Base-by-base conservation (phyloP, 176 grass and related monocot species). In the Panicum miliaceum region DNA sequence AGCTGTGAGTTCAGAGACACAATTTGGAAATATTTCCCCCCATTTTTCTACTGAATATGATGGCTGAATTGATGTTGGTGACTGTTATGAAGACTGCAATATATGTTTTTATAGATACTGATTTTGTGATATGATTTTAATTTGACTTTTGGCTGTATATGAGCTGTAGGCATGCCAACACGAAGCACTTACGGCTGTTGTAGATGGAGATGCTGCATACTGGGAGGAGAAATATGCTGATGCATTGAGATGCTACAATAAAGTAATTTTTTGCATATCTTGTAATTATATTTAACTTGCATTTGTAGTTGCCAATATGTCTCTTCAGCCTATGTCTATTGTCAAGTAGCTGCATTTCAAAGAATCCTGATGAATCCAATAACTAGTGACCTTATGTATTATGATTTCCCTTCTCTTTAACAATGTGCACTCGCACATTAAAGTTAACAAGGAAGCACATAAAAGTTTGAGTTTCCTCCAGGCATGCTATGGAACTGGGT, bases 241-340 rank as follows among this genome's bases (percentile, higher is more conserved):
- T 77, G 73, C 83, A 47, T 77, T 65, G 63, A 18, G 2, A 46
- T 22, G 54, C 38, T 69, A 59, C 41, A 46, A 8, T 35, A 22
- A 8, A 54, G 83, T 85, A 60, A 85, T 2, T 45, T 78, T 13
- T 69, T 47, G 52, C 26, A 23, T 77, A 68, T 19, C 42, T 71
- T 52, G 19, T 38, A 75, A 81, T 29, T 68, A 60, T 42, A 37
- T 75, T 38, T 29, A 56, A 29, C 3, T 12, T 57, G 51, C 32
- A 75, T 57, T n/a, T 57, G 38, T 36, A 57, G 19, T 38, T 38
- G 51, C 50, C 19, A 75, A 57, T 38, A 37, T 75, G 38, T 1
- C 50, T 75, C 51, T 57, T 57, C 5, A 37, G 32, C 11, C 5
- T 57, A 35, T 15, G 29, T 67, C 59, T 67, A 67, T 3, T 67